Evolutionary conservation across 192 early-diverging fungal genomes (phyloP), one percentile per base, ranked within the genome.

Genomic region (Hyaloraphidium curvatum): DNA sequence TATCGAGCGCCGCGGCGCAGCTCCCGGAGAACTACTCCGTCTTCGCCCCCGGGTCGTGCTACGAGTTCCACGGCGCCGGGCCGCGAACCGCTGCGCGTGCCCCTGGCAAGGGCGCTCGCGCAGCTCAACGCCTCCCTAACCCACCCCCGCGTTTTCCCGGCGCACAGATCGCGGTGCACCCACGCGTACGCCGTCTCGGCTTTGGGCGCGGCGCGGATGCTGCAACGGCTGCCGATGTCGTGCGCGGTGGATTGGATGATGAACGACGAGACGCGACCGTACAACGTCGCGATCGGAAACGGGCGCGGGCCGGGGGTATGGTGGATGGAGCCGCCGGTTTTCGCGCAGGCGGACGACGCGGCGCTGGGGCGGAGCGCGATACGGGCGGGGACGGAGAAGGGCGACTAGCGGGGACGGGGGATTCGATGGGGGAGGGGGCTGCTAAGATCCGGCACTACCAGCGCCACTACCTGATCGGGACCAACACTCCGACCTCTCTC

Each of bases 311-410:
- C 17, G 43, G 43, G 17, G 43, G 25, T 25, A 7, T 25, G 25
- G 43, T 48, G 43, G 25, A 48, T 48, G 43, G 43, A 48, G 43
- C 43, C 43, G 43, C 17, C 43, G 25, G 43, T 48, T 9, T 48
- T 48, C 17, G 25, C 25, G 25, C 43, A 48, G 43, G 25, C 7
- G 43, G 43, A 25, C 17, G 43, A 48, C 25, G 14, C 25, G 43
- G 17, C 43, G 43, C 43, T n/a, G n/a, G n/a, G n/a, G n/a, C n/a
- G n/a, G n/a, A n/a, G n/a, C n/a, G n/a, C n/a, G n/a, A n/a, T n/a
- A n/a, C n/a, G n/a, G n/a, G n/a, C n/a, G n/a, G n/a, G n/a, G n/a
- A n/a, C n/a, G n/a, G n/a, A n/a, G n/a, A n/a, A n/a, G n/a, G n/a
- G n/a, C n/a, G n/a, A n/a, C n/a, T n/a, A n/a, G n/a, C n/a, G n/a